Base-by-base conservation (phyloP, 257 asterid genomes). In the Penstemon davidsonii region DNA sequence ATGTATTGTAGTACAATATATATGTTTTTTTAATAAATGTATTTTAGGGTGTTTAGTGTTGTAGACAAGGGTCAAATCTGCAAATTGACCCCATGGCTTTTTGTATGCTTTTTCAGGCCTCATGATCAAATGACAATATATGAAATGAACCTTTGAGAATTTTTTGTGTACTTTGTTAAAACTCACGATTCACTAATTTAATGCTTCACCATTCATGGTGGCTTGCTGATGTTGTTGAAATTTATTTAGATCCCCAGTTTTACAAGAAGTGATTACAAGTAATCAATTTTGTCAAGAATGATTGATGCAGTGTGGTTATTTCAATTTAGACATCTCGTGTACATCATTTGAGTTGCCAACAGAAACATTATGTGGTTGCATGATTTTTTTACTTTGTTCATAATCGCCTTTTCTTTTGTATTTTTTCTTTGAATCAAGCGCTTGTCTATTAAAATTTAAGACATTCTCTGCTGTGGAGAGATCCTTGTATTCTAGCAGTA, bases 361-460 rank as follows among this genome's bases (percentile, higher is more conserved):
- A 41, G 15, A 62, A 56, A 25, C 7, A 38, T 61, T 6, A 13
- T 42, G 53, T 50, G 12, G 25, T 54, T 62, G 55, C 39, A 7
- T 39, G 19, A 18, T 15, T 36, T 51, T 70, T 57, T 6, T 9
- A 10, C 52, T 53, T 8, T 51, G 33, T 11, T 47, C 6, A 40
- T 57, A 44, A 39, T 65, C 18, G 37, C 44, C 15, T 57, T 13
- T 4, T 7, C 51, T 54, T 43, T 4, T 65, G 25, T 19, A 19
- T 43, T 19, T 73, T 53, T 60, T 2, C 40, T 15, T 52, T 44
- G 41, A 61, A 55, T 70, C 69, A 74, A 72, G 75, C 56, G 19
- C 19, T 55, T 70, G 56, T 64, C 59, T 37, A 18, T 67, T 50
- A 42, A 43, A 57, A 6, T 41, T 47, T 54, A 25, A 55, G 60